Percentiles rank a stretch among this genome's conserved stretches.
phyloP scores from a whole-genome alignment of 805 yeast species.

The Candida odintsovae region DNA sequence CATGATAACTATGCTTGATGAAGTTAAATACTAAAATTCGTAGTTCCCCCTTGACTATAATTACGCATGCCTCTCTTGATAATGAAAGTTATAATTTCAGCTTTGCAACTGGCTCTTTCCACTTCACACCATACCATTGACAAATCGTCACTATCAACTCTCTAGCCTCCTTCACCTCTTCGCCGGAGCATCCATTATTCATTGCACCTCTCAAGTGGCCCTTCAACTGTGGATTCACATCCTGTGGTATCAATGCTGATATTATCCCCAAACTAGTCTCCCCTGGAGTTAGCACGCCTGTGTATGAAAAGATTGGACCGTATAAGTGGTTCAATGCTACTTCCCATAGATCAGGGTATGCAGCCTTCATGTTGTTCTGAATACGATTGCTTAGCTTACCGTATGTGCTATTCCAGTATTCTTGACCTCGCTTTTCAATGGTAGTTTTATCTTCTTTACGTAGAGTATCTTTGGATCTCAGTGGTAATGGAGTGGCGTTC shows the following conservation, averaged over 20 bases:
- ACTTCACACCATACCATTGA: constrained; percentile 67
- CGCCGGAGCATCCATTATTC: constrained; percentile 66
- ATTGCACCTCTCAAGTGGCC: constrained; percentile 87
- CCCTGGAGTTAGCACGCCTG: constrained; percentile 51
- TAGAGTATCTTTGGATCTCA: constrained; percentile 28
- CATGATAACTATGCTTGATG: background rate
- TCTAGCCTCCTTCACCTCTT: constrained; percentile 57
- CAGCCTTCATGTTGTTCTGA: constrained; percentile 54
- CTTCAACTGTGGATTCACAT: constrained; percentile 86
- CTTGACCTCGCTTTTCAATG: constrained; percentile 41
- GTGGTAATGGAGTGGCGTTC: constrained; percentile 53
- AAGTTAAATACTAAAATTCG: background rate
- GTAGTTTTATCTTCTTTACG: constrained; percentile 28
- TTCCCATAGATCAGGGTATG: constrained; percentile 84
- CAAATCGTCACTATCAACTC: constrained; percentile 58
- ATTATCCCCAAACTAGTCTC: constrained; percentile 77
- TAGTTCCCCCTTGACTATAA: no score
- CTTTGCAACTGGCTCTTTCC: constrained; percentile 40
- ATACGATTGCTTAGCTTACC: constrained; percentile 70
- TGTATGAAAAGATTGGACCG: constrained; percentile 67
- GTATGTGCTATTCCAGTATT: constrained; percentile 71
- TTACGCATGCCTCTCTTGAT: no score
- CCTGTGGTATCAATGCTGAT: constrained; percentile 82
- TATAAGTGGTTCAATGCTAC: constrained; percentile 70
- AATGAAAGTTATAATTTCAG: constrained; percentile 8